A percentile compares a stretch with the other conserved stretches of the same genome.
These are phyloP conservation scores for Lentinula boryana DNA, from an alignment of 768 basidiomycete species.

Conservation along the genomic window DNA sequence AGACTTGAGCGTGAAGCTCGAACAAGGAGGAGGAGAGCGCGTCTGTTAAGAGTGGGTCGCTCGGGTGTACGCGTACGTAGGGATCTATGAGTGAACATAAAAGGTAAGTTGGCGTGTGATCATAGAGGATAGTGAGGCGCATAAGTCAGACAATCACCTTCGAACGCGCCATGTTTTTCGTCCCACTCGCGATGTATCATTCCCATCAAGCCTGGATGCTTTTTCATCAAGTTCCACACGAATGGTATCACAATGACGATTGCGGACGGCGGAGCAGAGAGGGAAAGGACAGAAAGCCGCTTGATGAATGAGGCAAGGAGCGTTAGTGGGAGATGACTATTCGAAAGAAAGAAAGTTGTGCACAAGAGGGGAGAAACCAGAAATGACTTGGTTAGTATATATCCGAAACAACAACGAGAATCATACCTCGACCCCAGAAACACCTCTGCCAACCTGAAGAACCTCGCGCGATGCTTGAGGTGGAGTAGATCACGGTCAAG, in stretches of 20 bases:
- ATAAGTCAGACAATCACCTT: constrained; percentile 22
- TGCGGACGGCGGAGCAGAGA: constrained; percentile 84
- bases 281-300: constrained; percentile 76
- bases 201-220: constrained; percentile 85
- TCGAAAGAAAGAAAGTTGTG: background rate
- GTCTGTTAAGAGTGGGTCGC: constrained; percentile 67
- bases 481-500: constrained; percentile 86
- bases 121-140: background rate
- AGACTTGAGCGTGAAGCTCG: constrained; percentile 77
- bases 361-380: too few species aligned
- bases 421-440: constrained; percentile 90
- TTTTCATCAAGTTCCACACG: constrained; percentile 89
- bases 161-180: constrained; percentile 16
- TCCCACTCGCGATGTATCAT: constrained; percentile 76
- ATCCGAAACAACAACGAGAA: background rate
- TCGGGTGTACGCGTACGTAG: constrained; percentile 53
- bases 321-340: constrained; percentile 76
- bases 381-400: background rate
- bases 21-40: constrained; percentile 88
- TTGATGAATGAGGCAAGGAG: constrained; percentile 96
- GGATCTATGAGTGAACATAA: constrained; percentile 37
- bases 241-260: constrained; percentile 90
- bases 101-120: background rate
- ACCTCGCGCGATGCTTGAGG: constrained; percentile 87
- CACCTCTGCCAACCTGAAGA: constrained; percentile 87